Evolutionary conservation across 805 yeast genomes (phyloP), one percentile per base, ranked within the genome.

Genomic region (Hanseniaspora lindneri): DNA sequence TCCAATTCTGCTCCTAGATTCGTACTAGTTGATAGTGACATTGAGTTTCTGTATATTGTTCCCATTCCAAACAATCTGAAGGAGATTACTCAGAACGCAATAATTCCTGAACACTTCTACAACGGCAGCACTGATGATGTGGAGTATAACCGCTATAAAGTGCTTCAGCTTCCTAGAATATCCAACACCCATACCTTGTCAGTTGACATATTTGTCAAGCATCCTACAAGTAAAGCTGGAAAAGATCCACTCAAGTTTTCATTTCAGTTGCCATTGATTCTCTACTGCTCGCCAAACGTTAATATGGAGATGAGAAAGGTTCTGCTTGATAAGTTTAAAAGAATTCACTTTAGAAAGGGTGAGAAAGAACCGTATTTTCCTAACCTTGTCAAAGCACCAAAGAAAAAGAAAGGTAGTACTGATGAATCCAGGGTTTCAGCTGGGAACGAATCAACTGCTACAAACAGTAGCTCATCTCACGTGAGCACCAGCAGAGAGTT

Each of bases 181-280:
- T 36, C 41, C 2, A 44, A 44, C 17, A 21, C 41, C 6, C 47
- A 41, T 23, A 51, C 51, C 7, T 39, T 30, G n/a, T 21, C 37
- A 13, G 52, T 33, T 3, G 29, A 39, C 7, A 42, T 41, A 2
- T 34, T 20, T 24, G 40, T 39, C 4, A 40, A 44, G 16, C 19
- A 35, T 4, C 25, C 39, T n/a, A 16, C n/a, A 5, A 29, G 27
- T 36, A 83, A 83, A 58, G 76, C 81, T 0, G 86, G 80, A 55
- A 88, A 88, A 4, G 92, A 83, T 58, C 77, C 77, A 3, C 80
- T 94, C 9, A 96, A 88, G 63, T 70, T 89, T 47, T 71, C 95
- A 24, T 95, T 95, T 0, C 80, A 89, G 4, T 65, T 89, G 42
- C 96, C 97, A 0, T 71, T 88, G 4, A 71, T 71, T 28, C 60